phyloP scores from a whole-genome alignment of 1,284 basidiomycete species.

The Ceratobasidium sp. region DNA sequence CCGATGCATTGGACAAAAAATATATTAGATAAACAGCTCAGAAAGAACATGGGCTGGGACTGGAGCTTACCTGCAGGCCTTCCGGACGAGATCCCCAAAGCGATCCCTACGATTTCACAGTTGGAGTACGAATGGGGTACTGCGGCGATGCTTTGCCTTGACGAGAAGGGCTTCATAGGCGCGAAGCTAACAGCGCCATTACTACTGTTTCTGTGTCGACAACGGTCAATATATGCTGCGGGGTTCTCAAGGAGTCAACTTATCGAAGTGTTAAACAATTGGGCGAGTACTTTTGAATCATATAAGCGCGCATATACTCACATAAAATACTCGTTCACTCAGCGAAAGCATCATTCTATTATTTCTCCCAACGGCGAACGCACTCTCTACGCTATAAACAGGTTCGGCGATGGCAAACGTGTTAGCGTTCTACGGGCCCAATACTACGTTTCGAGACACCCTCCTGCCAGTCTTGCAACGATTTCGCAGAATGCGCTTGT shows the following conservation, averaged over 20 bases:
- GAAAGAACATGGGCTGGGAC: slow-evolving; percentile 1
- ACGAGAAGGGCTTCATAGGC: not conserved
- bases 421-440: not conserved
- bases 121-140: not conserved
- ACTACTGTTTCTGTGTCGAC: not conserved
- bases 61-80: not conserved
- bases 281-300: not conserved
- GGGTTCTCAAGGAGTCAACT: not conserved
- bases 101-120: not conserved
- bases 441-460: not conserved
- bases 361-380: not conserved
- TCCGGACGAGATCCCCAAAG: not conserved
- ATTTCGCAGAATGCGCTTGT: slow-evolving; percentile 1
- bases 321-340: not conserved
- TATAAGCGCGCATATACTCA: too few relatives aligned
- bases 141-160: not conserved
- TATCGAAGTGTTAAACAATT: not conserved
- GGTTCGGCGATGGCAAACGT: not conserved
- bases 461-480: not conserved
- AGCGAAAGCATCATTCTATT: not conserved
- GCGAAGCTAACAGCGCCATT: not conserved
- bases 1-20: slow-evolving; percentile 14
- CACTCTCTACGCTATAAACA: not conserved
- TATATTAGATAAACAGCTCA: not conserved
- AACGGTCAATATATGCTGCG: not conserved